Evolutionary conservation across 306 rosid genomes (phyloP), one percentile per base, ranked within the genome.

Genomic region (Inga leiocalycina): DNA sequence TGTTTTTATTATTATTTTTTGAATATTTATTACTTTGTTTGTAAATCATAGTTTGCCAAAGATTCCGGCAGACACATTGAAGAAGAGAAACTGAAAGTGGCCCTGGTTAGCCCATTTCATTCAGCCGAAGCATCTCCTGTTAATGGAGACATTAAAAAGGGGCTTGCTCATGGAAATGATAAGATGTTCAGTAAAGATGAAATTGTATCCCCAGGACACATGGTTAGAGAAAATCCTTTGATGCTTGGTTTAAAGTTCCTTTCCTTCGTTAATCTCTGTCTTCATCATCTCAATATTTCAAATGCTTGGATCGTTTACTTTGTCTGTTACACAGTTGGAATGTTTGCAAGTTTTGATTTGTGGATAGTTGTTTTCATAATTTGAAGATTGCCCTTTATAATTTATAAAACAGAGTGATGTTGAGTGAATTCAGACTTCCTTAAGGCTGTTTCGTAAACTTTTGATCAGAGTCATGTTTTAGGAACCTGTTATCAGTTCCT

Each of bases 11-110:
- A 20, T 86, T 71, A 24, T 62, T 88, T 39, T 76, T 35, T 46
- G 76, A 52, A 64, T 71, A 70, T 80, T 73, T 62, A 71, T 10
- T 76, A 81, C 75, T 77, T 51, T 49, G 39, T 81, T 32, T 71
- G 45, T 43, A 77, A 77, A 77, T 89, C 66, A 67, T 88, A 96
- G 99, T 96, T 96, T 86, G 86, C 84, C 52, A 96, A 88, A 89
- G 97, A 89, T 71, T 86, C 87, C 82, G 81, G 88, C 71, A 90
- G 91, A 75, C 85, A 88, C 65, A 39, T 96, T 71, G 98, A 93
- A 89, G 97, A 91, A 88, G 87, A 87, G 83, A 96, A 93, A 91
- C 84, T 96, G 84, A 90, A 86, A 86, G 99, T 96, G 72, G 79
- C 80, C n/a, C 88, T 92, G 75, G 52, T 89, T 72, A 88, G 91